Percentiles rank a stretch among this genome's conserved stretches.
Conservation (phyloP, 805 yeast species). For the Myxozyma udenii region DNA sequence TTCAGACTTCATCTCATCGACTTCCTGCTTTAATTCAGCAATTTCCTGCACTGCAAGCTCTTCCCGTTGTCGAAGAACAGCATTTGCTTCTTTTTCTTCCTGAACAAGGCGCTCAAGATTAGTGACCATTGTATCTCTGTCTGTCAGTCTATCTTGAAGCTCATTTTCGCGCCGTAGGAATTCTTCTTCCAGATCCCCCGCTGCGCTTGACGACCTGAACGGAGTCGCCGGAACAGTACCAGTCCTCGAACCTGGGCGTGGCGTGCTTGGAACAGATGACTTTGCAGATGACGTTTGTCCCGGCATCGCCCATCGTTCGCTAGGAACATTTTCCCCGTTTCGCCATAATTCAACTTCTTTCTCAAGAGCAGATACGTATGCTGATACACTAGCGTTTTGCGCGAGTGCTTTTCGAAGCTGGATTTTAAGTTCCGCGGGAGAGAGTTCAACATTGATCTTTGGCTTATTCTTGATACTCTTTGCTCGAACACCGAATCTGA, state of each 20-base stretch:
- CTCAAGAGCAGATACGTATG: slow-evolving; percentile 45
- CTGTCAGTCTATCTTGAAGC: slow-evolving; percentile 36
- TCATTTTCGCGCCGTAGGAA: slow-evolving; percentile 37
- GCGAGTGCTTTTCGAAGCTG: slow-evolving; percentile 40
- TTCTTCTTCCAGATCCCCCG: slow-evolving; percentile 30
- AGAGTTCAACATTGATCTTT: slow-evolving; percentile 58
- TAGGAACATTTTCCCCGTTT: slow-evolving; percentile 36
- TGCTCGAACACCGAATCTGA: slow-evolving; percentile 73
- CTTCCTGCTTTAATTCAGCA: slow-evolving; percentile 5
- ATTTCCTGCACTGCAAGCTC: slow-evolving; percentile 2
- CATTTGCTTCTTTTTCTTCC: slow-evolving; percentile 15
- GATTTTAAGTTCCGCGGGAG: slow-evolving; percentile 48
- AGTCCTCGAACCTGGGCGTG: background rate
- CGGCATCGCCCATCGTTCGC: slow-evolving; percentile 33
- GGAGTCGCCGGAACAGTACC: background rate
- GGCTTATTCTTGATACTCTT: slow-evolving; percentile 64
- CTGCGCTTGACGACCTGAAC: background rate
- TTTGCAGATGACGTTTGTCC: slow-evolving; percentile 1
- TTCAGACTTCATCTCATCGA: slow-evolving; percentile 8
- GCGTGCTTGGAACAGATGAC: slow-evolving; percentile 11
- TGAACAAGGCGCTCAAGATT: slow-evolving; percentile 25
- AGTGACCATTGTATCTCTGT: slow-evolving; percentile 32
- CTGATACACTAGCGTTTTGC: slow-evolving; percentile 31
- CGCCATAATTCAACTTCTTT: slow-evolving; percentile 43
- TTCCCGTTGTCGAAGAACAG: slow-evolving; percentile 5